Conservation (phyloP, 2,329 filamentous ascomycete species). For the Hypoxylon sp. region DNA sequence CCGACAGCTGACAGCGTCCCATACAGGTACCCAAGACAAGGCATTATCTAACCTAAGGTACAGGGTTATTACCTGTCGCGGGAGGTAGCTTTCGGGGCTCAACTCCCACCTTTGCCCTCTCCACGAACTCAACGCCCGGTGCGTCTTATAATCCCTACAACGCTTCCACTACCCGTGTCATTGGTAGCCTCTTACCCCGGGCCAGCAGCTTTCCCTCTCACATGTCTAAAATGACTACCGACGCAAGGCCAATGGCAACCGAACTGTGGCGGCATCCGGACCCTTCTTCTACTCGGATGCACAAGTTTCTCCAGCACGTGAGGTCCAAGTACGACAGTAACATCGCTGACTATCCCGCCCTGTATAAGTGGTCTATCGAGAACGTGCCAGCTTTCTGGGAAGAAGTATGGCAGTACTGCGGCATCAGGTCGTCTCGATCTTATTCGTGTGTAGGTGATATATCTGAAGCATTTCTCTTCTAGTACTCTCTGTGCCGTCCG, state of each 20-base stretch:
- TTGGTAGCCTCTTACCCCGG: not conserved
- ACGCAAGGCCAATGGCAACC: constrained; percentile 37
- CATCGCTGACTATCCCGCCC: constrained; percentile 72
- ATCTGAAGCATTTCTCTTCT: not conserved
- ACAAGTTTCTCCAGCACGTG: constrained; percentile 73
- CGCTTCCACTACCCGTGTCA: not conserved
- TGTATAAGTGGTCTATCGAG: constrained; percentile 86
- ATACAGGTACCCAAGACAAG: too few species aligned
- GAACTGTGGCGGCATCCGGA: constrained; percentile 76
- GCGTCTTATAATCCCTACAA: too few species aligned
- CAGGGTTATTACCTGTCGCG: too few species aligned
- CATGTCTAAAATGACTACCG: constrained; percentile 35
- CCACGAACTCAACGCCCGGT: not conserved
- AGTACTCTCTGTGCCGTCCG: too few species aligned
- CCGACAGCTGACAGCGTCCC: too few species aligned
- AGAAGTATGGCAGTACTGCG: constrained; percentile 83
- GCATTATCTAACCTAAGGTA: too few species aligned
- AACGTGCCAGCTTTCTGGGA: constrained; percentile 82
- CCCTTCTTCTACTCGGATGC: constrained; percentile 74
- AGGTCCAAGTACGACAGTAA: constrained; percentile 71
- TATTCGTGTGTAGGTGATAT: constrained; percentile 64
- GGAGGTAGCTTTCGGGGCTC: not conserved
- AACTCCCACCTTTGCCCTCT: not conserved
- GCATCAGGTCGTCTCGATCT: constrained; percentile 71
- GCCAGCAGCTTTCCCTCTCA: not conserved